Evolutionary conservation across 2,329 filamentous ascomycete species (phyloP).

Genomic region (Onygenales sp.): DNA sequence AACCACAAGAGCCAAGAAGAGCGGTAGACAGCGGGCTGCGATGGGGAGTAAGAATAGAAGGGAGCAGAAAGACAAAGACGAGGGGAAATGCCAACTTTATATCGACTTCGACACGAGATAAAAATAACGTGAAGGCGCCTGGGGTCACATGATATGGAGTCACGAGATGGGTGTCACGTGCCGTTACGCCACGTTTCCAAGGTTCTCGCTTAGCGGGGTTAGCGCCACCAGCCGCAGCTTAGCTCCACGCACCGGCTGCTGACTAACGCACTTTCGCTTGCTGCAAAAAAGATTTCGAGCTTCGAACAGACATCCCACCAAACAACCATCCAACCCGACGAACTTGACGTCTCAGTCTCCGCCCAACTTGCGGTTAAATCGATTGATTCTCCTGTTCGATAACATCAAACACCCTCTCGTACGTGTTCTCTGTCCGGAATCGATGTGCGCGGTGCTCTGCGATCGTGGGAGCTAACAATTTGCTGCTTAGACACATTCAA

Average conservation of each 20-base stretch:
- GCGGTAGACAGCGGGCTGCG: not conserved
- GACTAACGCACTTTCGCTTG: conserved; percentile 4
- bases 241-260: not conserved
- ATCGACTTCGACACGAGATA: not conserved
- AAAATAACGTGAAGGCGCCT: not conserved
- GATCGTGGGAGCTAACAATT: not conserved
- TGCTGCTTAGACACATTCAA: conserved; percentile 38
- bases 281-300: not conserved
- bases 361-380: conserved; percentile 96
- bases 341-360: conserved; percentile 99
- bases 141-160: not conserved
- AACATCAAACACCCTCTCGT: conserved; percentile 9
- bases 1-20: not conserved
- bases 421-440: not conserved
- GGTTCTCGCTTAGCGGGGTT: not conserved
- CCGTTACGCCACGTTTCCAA: too few species aligned
- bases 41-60: not conserved
- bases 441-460: not conserved
- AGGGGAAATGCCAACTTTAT: not conserved
- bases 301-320: not conserved
- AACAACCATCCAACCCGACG: conserved; percentile 29
- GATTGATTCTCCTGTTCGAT: conserved; percentile 68
- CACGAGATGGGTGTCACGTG: not conserved
- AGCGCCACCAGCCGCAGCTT: not conserved
- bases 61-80: not conserved